Percentiles rank a stretch among this genome's conserved stretches.
Evolutionary conservation across 176 grass and related monocot genomes (phyloP).

Genomic region (Leersia perrieri): DNA sequence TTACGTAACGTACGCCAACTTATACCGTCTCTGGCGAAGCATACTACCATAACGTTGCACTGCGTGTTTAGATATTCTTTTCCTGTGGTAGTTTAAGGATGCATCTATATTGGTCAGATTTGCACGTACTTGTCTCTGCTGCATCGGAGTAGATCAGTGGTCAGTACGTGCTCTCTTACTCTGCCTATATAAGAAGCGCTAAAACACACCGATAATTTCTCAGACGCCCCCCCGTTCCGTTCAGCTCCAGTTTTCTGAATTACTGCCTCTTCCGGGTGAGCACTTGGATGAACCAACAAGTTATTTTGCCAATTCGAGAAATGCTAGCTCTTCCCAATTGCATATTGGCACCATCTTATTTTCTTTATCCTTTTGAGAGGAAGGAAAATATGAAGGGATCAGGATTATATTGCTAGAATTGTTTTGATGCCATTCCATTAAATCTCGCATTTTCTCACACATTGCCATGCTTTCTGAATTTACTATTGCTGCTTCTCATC

Average conservation of each 20-base stretch:
- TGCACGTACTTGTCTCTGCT: background rate
- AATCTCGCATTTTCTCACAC: background rate
- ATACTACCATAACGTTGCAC: background rate
- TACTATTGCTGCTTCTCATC: background rate
- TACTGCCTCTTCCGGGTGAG: background rate
- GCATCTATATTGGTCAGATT: background rate
- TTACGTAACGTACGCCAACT: conserved; percentile 20
- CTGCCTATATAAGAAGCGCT: conserved; percentile 20
- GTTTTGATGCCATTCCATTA: background rate
- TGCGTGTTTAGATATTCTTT: background rate
- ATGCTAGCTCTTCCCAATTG: background rate
- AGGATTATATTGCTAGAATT: background rate
- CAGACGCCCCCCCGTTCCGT: background rate
- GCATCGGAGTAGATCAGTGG: background rate
- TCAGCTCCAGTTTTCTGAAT: background rate
- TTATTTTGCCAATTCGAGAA: background rate
- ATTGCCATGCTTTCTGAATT: background rate
- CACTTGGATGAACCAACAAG: background rate
- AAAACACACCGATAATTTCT: background rate
- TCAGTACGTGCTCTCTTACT: background rate
- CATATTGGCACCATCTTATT: background rate
- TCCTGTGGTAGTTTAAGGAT: background rate
- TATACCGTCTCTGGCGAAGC: background rate
- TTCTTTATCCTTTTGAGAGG: background rate
- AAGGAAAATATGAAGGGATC: background rate